Percentiles rank a stretch among this genome's conserved stretches.
phyloP scores from a whole-genome alignment of 2,329 filamentous ascomycete genomes.

The Fusarium mundagurra region DNA sequence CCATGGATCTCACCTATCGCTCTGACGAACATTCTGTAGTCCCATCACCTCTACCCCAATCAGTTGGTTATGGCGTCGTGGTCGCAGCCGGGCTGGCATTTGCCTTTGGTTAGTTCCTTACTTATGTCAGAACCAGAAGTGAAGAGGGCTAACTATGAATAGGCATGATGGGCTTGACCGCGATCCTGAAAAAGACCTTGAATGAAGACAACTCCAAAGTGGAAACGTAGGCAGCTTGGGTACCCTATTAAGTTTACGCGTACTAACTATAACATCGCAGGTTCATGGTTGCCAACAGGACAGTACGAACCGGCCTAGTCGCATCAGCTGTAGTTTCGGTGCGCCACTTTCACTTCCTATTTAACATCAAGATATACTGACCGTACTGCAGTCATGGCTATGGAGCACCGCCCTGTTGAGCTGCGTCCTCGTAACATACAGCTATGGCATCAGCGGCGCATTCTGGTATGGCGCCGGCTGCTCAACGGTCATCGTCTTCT shows the following conservation, averaged over 20 bases:
- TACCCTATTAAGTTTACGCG: too few relatives aligned
- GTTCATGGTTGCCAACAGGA: neutral
- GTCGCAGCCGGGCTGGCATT: neutral
- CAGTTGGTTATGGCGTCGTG: neutral
- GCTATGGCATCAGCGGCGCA: neutral
- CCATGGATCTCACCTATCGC: neutral
- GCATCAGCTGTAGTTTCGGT: neutral
- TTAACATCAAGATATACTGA: neutral
- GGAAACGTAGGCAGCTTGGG: neutral
- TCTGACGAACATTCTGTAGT: neutral
- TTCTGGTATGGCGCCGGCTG: neutral
- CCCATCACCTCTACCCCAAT: neutral
- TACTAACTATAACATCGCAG: neutral
- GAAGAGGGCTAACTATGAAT: neutral
- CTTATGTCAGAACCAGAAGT: fast-evolving
- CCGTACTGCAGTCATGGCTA: neutral
- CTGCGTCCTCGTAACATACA: neutral
- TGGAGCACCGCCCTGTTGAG: neutral
- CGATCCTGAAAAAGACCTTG: fast-evolving
- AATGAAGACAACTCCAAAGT: neutral
- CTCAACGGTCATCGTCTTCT: neutral
- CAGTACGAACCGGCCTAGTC: neutral
- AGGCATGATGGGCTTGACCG: neutral
- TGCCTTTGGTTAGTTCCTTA: neutral
- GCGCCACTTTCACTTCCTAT: fast-evolving